Evolutionary conservation across 1,139 yeast genomes (phyloP).

Genomic region (Geotrichum cucujoidarum): DNA sequence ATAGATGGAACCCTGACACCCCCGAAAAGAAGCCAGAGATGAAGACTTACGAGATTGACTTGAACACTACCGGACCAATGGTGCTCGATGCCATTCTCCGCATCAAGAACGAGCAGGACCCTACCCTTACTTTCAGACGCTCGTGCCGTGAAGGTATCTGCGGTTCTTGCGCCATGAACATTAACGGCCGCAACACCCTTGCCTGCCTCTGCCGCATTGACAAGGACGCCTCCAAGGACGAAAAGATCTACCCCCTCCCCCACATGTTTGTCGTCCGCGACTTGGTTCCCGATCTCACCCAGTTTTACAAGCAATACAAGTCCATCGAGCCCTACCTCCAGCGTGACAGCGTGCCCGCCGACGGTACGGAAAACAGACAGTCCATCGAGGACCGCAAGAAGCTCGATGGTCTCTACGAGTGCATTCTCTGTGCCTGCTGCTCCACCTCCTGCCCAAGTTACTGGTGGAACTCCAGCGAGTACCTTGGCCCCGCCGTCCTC

Average conservation of each 20-base stretch:
- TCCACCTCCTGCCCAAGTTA: slow-evolving; percentile 98
- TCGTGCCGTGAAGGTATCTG: slow-evolving; percentile 99
- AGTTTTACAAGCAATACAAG: slow-evolving; percentile 96
- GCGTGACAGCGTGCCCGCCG: slow-evolving; percentile 72
- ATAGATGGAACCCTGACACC: slow-evolving; percentile 97
- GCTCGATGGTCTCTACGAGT: slow-evolving; percentile 94
- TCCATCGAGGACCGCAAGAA: slow-evolving; percentile 91
- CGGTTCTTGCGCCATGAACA: slow-evolving; percentile 99
- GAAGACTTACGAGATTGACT: slow-evolving; percentile 77
- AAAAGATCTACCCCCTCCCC: slow-evolving; percentile 93
- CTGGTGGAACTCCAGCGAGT: slow-evolving; percentile 99
- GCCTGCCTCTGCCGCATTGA: slow-evolving; percentile 96
- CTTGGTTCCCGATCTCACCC: slow-evolving; percentile 95
- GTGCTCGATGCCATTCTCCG: slow-evolving; percentile 90
- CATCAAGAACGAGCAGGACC: slow-evolving; percentile 93
- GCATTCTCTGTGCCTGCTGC: slow-evolving; percentile 98
- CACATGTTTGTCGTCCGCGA: slow-evolving; percentile 98
- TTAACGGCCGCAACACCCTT: slow-evolving; percentile 93
- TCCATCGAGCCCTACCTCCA: slow-evolving; percentile 96
- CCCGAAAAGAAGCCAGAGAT: slow-evolving; percentile 89
- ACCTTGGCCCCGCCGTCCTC: slow-evolving; percentile 95
- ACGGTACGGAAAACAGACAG: slow-evolving; percentile 92
- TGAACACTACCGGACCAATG: slow-evolving; percentile 96
- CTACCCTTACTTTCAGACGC: slow-evolving; percentile 93
- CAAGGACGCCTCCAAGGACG: slow-evolving; percentile 64